Percentiles rank a stretch among this genome's conserved stretches.
phyloP scores from a whole-genome alignment of 2,329 filamentous ascomycete species.

The Diaporthe destruens region DNA sequence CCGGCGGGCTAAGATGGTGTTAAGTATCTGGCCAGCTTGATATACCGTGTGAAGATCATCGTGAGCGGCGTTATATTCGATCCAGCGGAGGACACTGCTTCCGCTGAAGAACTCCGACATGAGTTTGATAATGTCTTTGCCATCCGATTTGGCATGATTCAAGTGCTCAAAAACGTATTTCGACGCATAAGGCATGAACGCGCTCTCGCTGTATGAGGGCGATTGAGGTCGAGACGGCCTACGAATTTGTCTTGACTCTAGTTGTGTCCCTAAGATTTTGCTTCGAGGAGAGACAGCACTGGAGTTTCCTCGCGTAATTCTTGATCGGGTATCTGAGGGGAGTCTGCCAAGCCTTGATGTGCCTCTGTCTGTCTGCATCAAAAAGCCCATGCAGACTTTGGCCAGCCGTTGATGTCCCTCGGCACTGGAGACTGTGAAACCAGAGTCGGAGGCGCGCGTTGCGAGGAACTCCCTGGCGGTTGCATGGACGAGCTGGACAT shows the following conservation, averaged over 20 bases:
- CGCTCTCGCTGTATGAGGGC: neutral
- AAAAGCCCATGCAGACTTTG: constrained; percentile 46
- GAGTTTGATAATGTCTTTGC: constrained; percentile 41
- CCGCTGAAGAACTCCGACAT: constrained; percentile 44
- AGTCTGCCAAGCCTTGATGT: neutral
- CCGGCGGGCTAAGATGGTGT: constrained; percentile 37
- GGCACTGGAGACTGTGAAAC: constrained; percentile 45
- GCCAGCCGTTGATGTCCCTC: constrained; percentile 46
- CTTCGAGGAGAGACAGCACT: neutral
- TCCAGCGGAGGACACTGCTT: constrained; percentile 43
- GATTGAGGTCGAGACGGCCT: neutral
- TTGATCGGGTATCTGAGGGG: neutral
- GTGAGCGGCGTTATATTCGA: constrained; percentile 43
- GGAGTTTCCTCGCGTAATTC: neutral
- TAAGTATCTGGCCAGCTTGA: constrained; percentile 45
- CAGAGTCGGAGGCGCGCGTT: constrained; percentile 36
- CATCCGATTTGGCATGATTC: constrained; percentile 22
- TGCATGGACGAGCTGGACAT: constrained; percentile 47
- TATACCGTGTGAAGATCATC: constrained; percentile 44
- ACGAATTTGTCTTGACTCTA: neutral
- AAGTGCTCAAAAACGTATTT: constrained; percentile 46
- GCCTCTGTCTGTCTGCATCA: constrained; percentile 36
- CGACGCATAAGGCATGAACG: constrained; percentile 44
- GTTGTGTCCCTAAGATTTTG: neutral
- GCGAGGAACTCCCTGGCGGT: constrained; percentile 49